Evolutionary conservation across 768 basidiomycete genomes (phyloP), one percentile per base, ranked within the genome.

Genomic region (Agaricus subrufescens): DNA sequence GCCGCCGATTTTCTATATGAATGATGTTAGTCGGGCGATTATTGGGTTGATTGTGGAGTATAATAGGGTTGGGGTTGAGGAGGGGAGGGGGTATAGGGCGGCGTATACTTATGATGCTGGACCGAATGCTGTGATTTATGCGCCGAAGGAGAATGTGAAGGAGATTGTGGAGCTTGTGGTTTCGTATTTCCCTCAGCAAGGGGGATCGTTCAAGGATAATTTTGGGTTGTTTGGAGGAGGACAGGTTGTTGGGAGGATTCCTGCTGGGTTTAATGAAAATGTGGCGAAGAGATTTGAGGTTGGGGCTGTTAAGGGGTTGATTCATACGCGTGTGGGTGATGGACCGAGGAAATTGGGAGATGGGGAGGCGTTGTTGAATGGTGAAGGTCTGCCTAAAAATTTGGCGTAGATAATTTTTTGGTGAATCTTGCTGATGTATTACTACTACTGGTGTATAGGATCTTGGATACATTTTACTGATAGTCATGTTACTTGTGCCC

Each of bases 71-170:
- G 76, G 84, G 1, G 71, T 87, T 37, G 85, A 75, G 39, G 56
- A 72, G 58, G 67, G 82, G 70, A 46, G 75, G 2, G 81, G 82
- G 51, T 75, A 84, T 69, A 85, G 90, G 65, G 97, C 94, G 0
- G 97, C 96, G 42, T 99, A 99, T 73, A 99, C 97, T n/a, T 98
- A 89, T 67, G 97, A 99, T 65, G 97, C 97, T 0, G 97, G 97
- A 31, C 97, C 97, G 12, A 99, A 99, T 72, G 95, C 95, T 2
- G 97, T 99, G 68, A 93, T 99, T 65, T 99, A 98, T 72, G 83
- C 94, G 0, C 80, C 82, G 3, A 77, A 86, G 61, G 79, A 84
- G 64, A 84, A 95, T 71, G 75, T 97, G 65, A 81, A 80, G 61
- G 83, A 87, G 69, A 87, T 99, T 62, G 75, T 94, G 46, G 75